Evolutionary conservation across 1,139 yeast species (phyloP), one percentile per base, ranked within the genome.

Genomic region (Hemisphaericaspora subhashii): DNA sequence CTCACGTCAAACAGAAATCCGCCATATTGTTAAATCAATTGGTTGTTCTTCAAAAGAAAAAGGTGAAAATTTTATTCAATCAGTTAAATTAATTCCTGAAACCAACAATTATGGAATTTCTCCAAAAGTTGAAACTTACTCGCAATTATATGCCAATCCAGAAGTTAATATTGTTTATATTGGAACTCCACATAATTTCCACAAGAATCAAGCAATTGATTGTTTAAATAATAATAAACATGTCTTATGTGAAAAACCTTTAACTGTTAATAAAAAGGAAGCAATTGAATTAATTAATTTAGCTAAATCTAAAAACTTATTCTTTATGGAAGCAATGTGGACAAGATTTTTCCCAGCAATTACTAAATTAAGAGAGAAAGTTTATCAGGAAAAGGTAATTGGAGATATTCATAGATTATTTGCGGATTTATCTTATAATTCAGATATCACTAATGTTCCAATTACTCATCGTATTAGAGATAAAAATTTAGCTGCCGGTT

Each of bases 301-400:
- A 36, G 86, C 85, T 10, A 60, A 62, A 46, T 50, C 58, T 36
- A 68, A 73, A 51, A 59, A 64, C 2, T 62, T 72, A 37, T 79
- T 74, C 48, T 61, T 79, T 39, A 75, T 81, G 83, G 86, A 81
- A 53, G 86, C 78, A 3, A 73, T 80, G 39, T 81, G 86, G 86
- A 76, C 84, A 2, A 63, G 85, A 36, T 80, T 75, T 52, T 75
- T 80, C 63, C 86, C 86, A 2, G 51, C 76, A 14, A 62, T 73
- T 27, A 42, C 53, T 18, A 62, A 62, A 21, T 58, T 78, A 39
- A 62, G 68, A 44, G 43, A 64, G 25, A 57, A 65, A 42, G 52
- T 80, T 23, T 74, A 69, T 46, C 64, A 68, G 20, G 71, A 77
- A 22, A 60, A 66, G 43, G 58, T 66, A 11, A 52, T 80, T 43